These are phyloP conservation scores for Aspergillus fumigatus DNA, from an alignment of 2,329 filamentous ascomycete species.

Conservation along the genomic window DNA sequence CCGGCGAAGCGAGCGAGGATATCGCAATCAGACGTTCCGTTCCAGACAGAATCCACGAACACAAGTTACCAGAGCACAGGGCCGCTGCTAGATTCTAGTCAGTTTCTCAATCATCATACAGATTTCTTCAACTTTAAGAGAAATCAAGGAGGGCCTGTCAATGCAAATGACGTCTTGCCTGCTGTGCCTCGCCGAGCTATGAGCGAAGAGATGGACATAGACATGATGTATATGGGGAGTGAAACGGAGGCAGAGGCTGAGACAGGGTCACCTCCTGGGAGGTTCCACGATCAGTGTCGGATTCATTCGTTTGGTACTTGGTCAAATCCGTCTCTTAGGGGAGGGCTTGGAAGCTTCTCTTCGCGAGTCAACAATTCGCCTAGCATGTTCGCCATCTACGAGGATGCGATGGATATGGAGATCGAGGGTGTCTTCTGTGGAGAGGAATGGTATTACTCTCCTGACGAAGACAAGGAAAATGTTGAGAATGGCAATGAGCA, in stretches of 20 bases:
- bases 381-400: conserved; percentile 14
- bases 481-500: neutral
- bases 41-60: neutral
- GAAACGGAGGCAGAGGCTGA: neutral
- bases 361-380: neutral
- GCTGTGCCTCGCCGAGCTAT: neutral
- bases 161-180: neutral
- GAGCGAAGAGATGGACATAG: neutral
- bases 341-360: neutral
- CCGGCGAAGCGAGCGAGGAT: neutral
- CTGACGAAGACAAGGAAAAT: conserved; percentile 19
- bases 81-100: neutral
- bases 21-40: neutral
- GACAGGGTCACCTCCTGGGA: neutral
- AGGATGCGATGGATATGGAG: conserved; percentile 13
- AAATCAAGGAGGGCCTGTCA: too few species aligned
- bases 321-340: neutral
- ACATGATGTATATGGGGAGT: neutral
- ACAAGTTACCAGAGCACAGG: neutral
- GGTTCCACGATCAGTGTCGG: neutral
- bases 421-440: neutral
- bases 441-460: conserved; percentile 1
- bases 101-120: neutral
- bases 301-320: neutral
- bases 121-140: neutral